Base-by-base conservation (phyloP, 2,329 filamentous ascomycete genomes). In the Aspergillus costaricaensis region DNA sequence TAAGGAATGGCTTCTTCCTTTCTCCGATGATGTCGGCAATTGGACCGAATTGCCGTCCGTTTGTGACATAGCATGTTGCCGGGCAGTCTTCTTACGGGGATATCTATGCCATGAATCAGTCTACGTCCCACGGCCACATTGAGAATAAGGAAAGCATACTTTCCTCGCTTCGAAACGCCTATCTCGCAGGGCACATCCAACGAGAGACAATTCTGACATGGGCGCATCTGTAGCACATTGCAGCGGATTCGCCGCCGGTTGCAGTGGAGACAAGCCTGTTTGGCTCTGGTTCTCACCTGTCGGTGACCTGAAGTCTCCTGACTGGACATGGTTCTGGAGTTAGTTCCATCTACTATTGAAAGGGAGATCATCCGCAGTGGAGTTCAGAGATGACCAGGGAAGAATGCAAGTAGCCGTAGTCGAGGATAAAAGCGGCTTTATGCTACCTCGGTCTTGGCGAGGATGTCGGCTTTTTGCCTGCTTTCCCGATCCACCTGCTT, bases 221-320 rank as follows among this genome's bases (percentile, higher is more conserved):
- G 78, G n/a, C 73, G 78, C 58, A 67, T 69, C 47, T 80, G 77
- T 12, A 77, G 72, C n/a, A 80, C 79, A 70, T 81, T 76, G 62
- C 79, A 81, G 55, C 78, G 78, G 38, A 81, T 78, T 36, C 79
- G 74, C 32, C 78, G 76, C n/a, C 76, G 68, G 59, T 81, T 80
- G 62, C 79, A 81, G 23, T 75, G 74, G 39, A 75, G 69, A 61
- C 79, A 81, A 7, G 79, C 79, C 59, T 78, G 70, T 60, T 77
- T 79, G 30, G 79, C 79, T 48, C 79, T 74, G 15, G 65, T 68
- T 14, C 44, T 55, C 12, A 32, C 41, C 25, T 38, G 44, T 9
- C 39, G 51, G 23, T 12, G 44, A 15, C 27, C 23, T 1, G 39
- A 19, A 1, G 51, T 21, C 23, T 36, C 38, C 12, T 36, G 51